Base-by-base conservation (phyloP, 192 early-diverging fungal species). In the Coemansia sp. region DNA sequence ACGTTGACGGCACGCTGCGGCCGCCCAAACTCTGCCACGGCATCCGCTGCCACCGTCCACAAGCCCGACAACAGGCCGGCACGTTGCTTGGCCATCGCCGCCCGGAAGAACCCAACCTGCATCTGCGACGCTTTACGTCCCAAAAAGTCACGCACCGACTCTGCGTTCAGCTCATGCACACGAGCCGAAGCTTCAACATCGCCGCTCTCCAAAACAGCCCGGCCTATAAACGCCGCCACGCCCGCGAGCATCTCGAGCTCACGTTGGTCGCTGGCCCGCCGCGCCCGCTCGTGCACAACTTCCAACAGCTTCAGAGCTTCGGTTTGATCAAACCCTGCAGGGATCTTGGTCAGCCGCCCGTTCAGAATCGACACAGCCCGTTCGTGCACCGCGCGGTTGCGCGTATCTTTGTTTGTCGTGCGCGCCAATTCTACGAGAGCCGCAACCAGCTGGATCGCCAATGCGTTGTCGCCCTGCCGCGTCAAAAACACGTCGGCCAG, bases 401-500 rank as follows among this genome's bases (percentile, higher is more conserved):
- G 73, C 21, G 85, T 70, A 62, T 85, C 85, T 53, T 74, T 63
- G 42, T 71, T 69, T 12, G 85, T 85, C 8, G 73, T 51, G n/a
- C 72, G 72, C 42, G 87, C 75, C 38, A 91, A 69, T 1, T 86
- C 81, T 19, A 94, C 64, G 22, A 93, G 69, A n/a, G 89, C 88
- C 9, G 86, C 75, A 61, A 94, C 85, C 56, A 90, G 59, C 37
- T 83, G 83, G 49, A 97, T 62, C 4, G 92, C 80, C 23, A 97
- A 84, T 56, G 89, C 85, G 71, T 78, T 87, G 46, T 80, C 71
- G 0, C 90, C 82, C 70, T 87, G 81, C 63, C 84, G 87, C 55
- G 84, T 74, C 62, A 92, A 69, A 70, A 90, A 95, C 34, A 90
- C 85, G 23, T 92, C 88, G 52, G 93, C 68, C 25, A 98, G 70